phyloP scores from a whole-genome alignment of 352 stramenopile genomes.

The Globisporangium abappressorium region DNA sequence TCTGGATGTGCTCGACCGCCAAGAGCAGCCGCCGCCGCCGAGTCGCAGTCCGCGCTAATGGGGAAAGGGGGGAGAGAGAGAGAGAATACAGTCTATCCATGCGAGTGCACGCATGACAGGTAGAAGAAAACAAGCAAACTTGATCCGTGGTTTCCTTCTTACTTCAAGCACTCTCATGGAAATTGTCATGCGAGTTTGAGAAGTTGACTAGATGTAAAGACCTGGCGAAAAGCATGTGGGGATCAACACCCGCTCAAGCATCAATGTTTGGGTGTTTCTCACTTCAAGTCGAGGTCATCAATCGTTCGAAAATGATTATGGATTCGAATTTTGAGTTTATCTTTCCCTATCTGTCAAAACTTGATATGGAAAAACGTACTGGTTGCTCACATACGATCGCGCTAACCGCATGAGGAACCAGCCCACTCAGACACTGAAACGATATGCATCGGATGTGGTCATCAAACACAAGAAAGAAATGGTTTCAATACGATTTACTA shows the following conservation, averaged over 20 bases:
- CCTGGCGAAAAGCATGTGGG: not conserved
- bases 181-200: not conserved
- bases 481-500: too few relatives aligned
- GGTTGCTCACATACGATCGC: not conserved
- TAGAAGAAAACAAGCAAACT: not conserved
- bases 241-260: not conserved
- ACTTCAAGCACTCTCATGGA: not conserved
- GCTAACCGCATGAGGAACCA: too few relatives aligned
- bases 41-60: not conserved
- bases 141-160: not conserved
- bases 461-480: not conserved
- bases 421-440: not conserved
- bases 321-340: not conserved
- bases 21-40: not conserved
- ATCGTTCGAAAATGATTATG: not conserved
- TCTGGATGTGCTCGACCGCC: conserved; percentile 34
- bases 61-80: not conserved
- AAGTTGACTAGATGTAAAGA: not conserved
- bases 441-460: not conserved
- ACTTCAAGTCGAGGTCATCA: not conserved
- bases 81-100: not conserved
- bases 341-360: not conserved
- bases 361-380: not conserved
- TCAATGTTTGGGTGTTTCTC: not conserved
- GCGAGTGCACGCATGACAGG: not conserved